Percentiles rank a stretch among this genome's conserved stretches.
phyloP scores from a whole-genome alignment of 2,329 filamentous ascomycete species.

The Apiospora arundinis region DNA sequence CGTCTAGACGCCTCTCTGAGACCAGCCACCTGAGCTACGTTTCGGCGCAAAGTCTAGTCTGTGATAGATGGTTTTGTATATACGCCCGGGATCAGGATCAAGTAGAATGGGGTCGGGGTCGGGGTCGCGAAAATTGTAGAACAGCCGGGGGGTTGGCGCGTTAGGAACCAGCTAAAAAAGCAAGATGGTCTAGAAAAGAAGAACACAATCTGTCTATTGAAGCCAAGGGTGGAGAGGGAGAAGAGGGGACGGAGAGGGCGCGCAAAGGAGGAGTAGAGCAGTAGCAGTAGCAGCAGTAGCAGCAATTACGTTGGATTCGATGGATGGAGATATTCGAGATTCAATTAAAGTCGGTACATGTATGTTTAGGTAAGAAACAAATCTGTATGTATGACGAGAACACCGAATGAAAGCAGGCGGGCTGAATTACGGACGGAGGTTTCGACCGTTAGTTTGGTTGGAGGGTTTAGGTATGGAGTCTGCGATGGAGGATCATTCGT shows the following conservation, averaged over 20 bases:
- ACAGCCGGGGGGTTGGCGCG: constrained; percentile 10
- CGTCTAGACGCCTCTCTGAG: constrained; percentile 12
- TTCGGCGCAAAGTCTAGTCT: constrained; percentile 19
- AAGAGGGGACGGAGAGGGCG: background rate
- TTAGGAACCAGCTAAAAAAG: background rate
- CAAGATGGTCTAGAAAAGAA: constrained; percentile 6
- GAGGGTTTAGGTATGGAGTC: constrained; percentile 4
- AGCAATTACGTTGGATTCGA: constrained; percentile 15
- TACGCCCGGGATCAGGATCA: constrained; percentile 13
- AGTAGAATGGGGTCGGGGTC: constrained; percentile 2
- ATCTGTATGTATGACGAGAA: constrained; percentile 1
- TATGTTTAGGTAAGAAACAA: constrained; percentile 10
- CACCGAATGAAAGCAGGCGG: background rate
- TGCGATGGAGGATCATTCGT: background rate
- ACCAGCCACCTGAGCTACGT: constrained; percentile 18
- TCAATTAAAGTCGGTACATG: constrained; percentile 2
- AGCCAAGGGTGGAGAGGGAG: constrained; percentile 1
- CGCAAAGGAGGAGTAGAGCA: background rate
- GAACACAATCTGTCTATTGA: constrained; percentile 7
- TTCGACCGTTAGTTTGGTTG: constrained; percentile 6
- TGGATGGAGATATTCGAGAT: constrained; percentile 3
- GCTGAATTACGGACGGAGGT: background rate
- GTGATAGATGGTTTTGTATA: constrained; percentile 15
- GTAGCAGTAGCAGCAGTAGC: background rate
- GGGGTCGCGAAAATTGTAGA: constrained; percentile 14